Conservation (phyloP, 257 asterid species). For the Nicotiana knightiana region DNA sequence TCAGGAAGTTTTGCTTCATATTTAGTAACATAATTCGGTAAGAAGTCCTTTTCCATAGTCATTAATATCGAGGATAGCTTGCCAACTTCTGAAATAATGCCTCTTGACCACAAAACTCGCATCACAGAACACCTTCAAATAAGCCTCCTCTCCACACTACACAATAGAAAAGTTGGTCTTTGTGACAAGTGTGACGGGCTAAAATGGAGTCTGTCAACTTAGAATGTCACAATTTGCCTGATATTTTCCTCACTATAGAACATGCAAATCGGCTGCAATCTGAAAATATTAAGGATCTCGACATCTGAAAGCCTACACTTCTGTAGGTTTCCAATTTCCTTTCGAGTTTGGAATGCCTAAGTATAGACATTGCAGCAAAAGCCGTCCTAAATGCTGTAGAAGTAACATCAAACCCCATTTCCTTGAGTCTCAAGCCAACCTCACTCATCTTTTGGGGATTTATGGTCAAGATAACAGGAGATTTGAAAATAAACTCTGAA, state of each 20-base stretch:
- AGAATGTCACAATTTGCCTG: conserved; percentile 2
- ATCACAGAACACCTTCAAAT: conserved; percentile 7
- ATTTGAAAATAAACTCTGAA: not conserved
- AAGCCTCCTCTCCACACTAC: conserved; percentile 5
- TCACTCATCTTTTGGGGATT: not conserved
- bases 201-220: not conserved
- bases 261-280: not conserved
- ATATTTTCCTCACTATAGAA: not conserved
- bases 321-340: not conserved
- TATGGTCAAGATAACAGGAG: not conserved
- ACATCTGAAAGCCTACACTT: conserved; percentile 4
- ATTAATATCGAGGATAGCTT: not conserved
- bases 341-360: not conserved
- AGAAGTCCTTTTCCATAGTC: not conserved
- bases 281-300: not conserved
- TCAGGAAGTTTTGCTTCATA: conserved; percentile 8
- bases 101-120: conserved; percentile 7
- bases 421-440: conserved; percentile 3
- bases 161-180: not conserved
- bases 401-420: conserved; percentile 3
- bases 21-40: conserved; percentile 1
- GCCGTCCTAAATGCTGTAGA: conserved; percentile 8
- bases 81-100: not conserved
- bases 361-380: not conserved
- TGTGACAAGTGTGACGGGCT: not conserved